These are phyloP conservation scores for Colletotrichum kahawae DNA, from an alignment of 2,329 filamentous ascomycete species.

Conservation along the genomic window DNA sequence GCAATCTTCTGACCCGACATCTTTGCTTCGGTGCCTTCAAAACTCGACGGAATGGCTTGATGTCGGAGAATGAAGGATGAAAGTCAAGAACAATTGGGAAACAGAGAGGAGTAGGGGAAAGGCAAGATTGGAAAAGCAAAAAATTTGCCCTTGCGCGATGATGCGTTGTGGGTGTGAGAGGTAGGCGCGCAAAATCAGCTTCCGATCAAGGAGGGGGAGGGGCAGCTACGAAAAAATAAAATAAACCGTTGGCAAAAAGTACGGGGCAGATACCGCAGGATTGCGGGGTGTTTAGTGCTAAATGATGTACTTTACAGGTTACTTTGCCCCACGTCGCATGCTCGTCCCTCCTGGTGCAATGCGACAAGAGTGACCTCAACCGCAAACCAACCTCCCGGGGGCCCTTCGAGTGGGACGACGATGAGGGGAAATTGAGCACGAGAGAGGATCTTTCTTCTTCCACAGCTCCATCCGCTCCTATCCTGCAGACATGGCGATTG, in stretches of 20 bases:
- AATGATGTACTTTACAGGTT: conserved; percentile 3
- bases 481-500: not conserved
- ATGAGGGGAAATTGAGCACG: not conserved
- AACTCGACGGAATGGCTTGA: not conserved
- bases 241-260: not conserved
- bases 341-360: not conserved
- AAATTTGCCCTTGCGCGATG: conserved; percentile 14
- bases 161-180: conserved; percentile 11
- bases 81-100: not conserved
- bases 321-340: conserved; percentile 13
- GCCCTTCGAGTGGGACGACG: not conserved
- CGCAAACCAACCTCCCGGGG: not conserved
- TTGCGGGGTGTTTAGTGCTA: not conserved
- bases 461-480: not conserved
- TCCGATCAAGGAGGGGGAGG: conserved; percentile 22
- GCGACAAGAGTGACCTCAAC: conserved; percentile 2
- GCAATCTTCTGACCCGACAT: conserved; percentile 65
- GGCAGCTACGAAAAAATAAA: conserved; percentile 2
- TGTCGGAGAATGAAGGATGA: not conserved
- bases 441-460: not conserved
- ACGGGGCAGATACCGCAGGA: not conserved
- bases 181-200: conserved; percentile 18
- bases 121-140: not conserved
- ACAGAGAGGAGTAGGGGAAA: not conserved
- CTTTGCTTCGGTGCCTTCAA: conserved; percentile 25